A percentile compares a stretch with the other conserved stretches of the same genome.
phyloP scores from a whole-genome alignment of 108 stramenopile species.

The Fragilaria radians region DNA sequence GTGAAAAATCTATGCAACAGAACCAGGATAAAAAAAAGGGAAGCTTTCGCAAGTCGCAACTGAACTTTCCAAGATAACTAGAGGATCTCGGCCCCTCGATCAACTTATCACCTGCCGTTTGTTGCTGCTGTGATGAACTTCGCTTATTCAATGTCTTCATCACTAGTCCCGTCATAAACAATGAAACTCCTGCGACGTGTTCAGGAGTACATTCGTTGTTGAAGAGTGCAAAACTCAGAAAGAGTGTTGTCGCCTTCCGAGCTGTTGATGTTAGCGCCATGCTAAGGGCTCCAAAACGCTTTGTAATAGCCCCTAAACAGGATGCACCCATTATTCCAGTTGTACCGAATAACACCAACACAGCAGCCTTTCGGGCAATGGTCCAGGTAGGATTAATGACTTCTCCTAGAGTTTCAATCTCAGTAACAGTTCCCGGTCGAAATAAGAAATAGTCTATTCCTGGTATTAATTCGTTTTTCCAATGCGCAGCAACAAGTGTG shows the following conservation, averaged over 20 bases:
- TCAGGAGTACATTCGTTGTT: conserved; percentile 8
- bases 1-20: too few species aligned
- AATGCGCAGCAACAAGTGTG: not conserved
- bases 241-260: conserved; percentile 22
- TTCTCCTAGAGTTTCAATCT: conserved; percentile 5
- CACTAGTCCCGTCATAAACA: conserved; percentile 12
- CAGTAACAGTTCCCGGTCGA: conserved; percentile 3
- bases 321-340: conserved; percentile 15
- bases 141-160: conserved; percentile 7
- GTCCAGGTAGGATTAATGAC: conserved; percentile 1
- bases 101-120: not conserved
- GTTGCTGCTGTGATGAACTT: not conserved
- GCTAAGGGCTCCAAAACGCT: conserved; percentile 18
- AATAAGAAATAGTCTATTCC: conserved; percentile 4
- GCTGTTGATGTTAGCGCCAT: conserved; percentile 19
- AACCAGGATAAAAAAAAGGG: too few species aligned
- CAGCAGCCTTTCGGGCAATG: not conserved
- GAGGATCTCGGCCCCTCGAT: not conserved
- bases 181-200: conserved; percentile 10
- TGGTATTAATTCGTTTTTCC: conserved; percentile 5
- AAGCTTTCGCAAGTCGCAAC: too few species aligned
- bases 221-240: conserved; percentile 20
- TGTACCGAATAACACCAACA: conserved; percentile 8
- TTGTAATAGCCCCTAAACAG: conserved; percentile 27
- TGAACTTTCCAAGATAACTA: too few species aligned